phyloP scores from a whole-genome alignment of 2,329 filamentous ascomycete species.

The Daldinia sp. region DNA sequence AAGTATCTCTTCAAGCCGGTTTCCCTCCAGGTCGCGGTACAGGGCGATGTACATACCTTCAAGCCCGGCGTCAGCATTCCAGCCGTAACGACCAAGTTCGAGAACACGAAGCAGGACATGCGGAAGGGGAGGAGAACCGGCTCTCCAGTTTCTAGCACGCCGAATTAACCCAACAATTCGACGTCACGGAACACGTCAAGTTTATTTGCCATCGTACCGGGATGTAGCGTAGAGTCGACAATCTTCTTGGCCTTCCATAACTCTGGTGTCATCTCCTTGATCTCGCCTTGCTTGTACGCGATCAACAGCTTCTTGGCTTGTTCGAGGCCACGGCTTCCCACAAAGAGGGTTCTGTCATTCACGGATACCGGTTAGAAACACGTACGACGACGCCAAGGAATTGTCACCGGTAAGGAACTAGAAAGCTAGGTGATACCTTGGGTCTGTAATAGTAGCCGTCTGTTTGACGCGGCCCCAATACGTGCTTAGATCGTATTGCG shows the following conservation, averaged over 20 bases:
- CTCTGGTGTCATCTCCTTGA: slow-evolving; percentile 83
- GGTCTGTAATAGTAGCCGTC: slow-evolving; percentile 88
- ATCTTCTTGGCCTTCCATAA: slow-evolving; percentile 97
- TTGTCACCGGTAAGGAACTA: not conserved
- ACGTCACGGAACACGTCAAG: slow-evolving; percentile 1
- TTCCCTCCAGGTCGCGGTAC: not conserved
- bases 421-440: slow-evolving; percentile 70
- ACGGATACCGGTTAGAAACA: slow-evolving; percentile 32
- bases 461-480: slow-evolving; percentile 96
- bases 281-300: slow-evolving; percentile 85
- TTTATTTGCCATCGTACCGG: slow-evolving; percentile 66
- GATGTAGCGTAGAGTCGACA: slow-evolving; percentile 94
- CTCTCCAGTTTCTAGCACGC: slow-evolving; percentile 79
- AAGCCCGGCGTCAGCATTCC: slow-evolving; percentile 96
- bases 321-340: slow-evolving; percentile 79
- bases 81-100: slow-evolving; percentile 92
- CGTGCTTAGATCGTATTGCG: slow-evolving; percentile 89
- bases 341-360: slow-evolving; percentile 79
- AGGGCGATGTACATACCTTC: slow-evolving; percentile 55
- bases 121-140: slow-evolving; percentile 94
- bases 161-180: slow-evolving; percentile 24
- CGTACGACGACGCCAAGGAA: no score
- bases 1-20: slow-evolving; percentile 4
- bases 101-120: slow-evolving; percentile 95
- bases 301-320: slow-evolving; percentile 83